Conservation (phyloP, 164 flowering plant species). For the Nymphaea thermarum region DNA sequence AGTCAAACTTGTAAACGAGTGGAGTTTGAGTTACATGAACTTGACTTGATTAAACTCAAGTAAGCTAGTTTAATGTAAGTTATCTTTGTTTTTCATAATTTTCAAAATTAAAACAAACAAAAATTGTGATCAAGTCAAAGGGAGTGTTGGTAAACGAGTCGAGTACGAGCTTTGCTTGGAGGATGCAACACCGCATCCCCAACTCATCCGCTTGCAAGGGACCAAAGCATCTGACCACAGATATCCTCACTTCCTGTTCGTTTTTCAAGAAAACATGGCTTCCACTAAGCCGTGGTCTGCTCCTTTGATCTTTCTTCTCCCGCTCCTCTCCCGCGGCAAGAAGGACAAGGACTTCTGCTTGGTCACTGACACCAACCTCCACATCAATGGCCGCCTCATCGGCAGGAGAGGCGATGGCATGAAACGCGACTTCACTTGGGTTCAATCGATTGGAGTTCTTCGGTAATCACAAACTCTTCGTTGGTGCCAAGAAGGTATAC, state of each 20-base stretch:
- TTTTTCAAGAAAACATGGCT: background rate
- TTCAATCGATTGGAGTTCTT: constrained; percentile 16
- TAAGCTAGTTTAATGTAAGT: too few species aligned
- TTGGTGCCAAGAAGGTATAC: constrained; percentile 6
- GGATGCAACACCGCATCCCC: too few species aligned
- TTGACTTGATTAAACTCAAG: too few species aligned
- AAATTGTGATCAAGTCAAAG: too few species aligned
- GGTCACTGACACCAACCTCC: constrained; percentile 19
- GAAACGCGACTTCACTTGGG: constrained; percentile 19
- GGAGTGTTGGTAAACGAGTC: too few species aligned
- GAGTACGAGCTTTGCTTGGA: too few species aligned
- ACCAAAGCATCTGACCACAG: background rate
- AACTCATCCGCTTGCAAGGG: too few species aligned
- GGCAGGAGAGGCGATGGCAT: constrained; percentile 9
- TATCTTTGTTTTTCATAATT: too few species aligned
- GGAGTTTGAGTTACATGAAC: too few species aligned
- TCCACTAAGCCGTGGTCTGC: background rate
- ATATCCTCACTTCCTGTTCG: background rate
- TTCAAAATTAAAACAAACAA: too few species aligned
- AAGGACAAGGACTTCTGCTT: constrained; percentile 21
- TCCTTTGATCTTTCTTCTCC: background rate
- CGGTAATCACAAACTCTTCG: constrained; percentile 8
- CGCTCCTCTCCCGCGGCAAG: constrained; percentile 12
- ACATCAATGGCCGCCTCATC: constrained; percentile 23
- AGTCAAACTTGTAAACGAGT: too few species aligned